Base-by-base conservation (phyloP, 305 asterid genomes). In the Fraxinus floribunda region DNA sequence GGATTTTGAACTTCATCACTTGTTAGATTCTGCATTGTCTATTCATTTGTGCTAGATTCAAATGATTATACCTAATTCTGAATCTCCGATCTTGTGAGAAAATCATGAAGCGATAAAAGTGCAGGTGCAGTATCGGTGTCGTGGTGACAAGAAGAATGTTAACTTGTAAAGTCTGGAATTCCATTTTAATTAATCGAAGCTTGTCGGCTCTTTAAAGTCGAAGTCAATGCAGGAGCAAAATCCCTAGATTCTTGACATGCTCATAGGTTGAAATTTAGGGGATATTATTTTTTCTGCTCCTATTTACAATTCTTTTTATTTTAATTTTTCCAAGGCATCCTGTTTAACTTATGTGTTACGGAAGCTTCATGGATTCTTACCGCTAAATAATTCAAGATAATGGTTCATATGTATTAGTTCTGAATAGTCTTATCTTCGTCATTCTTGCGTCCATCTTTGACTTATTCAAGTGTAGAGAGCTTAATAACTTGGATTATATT, bases 11-110 rank as follows among this genome's bases (percentile, higher is more conserved):
- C 41, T 78, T 5, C 73, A 80, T 22, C 6, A 55, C 73, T 79
- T 62, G 80, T 81, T 75, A 34, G 76, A 82, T 79, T 79, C 80
- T 77, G 18, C 26, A 35, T 57, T 60, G 32, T 75, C 9, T 13
- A 13, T 44, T 52, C 77, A 8, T 7, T 76, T 75, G 22, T 80
- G 86, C 30, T 75, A 39, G 62, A 77, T 85, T 78, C 77, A 35
- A 35, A 81, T 79, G 52, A 44, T 15, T 11, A 64, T 52, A 26
- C 22, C 16, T 35, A 68, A 3, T 39, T 70, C 22, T 49, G 30
- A 41, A 84, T 26, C 74, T 38, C 77, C 77, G 24, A 41, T 39
- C 80, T 75, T 70, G 24, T 1, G 74, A 15, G 30, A 82, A 82
- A 18, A 36, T 26, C 71, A 44, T 20, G 24, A 13, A 71, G 68